Evolutionary conservation across 1,139 yeast species (phyloP).

Genomic region (Kazachstania sp.): DNA sequence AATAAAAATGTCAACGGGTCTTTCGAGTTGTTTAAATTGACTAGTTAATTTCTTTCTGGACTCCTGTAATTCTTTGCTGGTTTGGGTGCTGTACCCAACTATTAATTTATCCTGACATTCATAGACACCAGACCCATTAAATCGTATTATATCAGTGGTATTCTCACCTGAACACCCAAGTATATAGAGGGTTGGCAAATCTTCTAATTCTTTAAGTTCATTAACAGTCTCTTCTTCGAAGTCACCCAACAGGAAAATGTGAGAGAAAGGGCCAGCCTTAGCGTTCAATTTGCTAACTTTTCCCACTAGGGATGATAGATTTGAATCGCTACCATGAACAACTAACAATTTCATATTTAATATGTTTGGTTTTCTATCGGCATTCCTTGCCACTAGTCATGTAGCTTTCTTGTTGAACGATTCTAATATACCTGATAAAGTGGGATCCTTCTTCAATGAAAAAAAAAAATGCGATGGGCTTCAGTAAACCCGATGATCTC

Average conservation of each 20-base stretch:
- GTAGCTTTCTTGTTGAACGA: too few relatives aligned
- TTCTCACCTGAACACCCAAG: background rate
- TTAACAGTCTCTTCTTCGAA: constrained; percentile 6
- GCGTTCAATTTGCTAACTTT: constrained; percentile 44
- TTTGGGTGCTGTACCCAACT: constrained; percentile 40
- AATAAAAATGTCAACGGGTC: constrained; percentile 45
- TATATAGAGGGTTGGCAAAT: constrained; percentile 32
- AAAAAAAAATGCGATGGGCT: too few relatives aligned
- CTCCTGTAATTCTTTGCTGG: constrained; percentile 19
- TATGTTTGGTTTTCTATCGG: too few relatives aligned
- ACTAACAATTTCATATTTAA: constrained; percentile 23
- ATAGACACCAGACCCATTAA: constrained; percentile 35
- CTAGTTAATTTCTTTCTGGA: constrained; percentile 17
- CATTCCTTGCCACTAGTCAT: too few relatives aligned
- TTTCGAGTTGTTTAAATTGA: constrained; percentile 12
- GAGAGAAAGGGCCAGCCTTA: constrained; percentile 60
- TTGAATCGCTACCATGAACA: constrained; percentile 40
- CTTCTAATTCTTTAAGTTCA: constrained; percentile 8
- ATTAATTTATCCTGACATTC: constrained; percentile 40
- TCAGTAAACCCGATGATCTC: too few relatives aligned
- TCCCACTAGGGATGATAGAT: constrained; percentile 37
- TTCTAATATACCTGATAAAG: too few relatives aligned
- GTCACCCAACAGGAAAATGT: constrained; percentile 47
- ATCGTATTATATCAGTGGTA: constrained; percentile 14
- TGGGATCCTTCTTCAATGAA: too few relatives aligned